These are phyloP conservation scores for Sphagnum fallax DNA, from an alignment of 228 moss, liverwort and hornwort species.

Conservation along the genomic window DNA sequence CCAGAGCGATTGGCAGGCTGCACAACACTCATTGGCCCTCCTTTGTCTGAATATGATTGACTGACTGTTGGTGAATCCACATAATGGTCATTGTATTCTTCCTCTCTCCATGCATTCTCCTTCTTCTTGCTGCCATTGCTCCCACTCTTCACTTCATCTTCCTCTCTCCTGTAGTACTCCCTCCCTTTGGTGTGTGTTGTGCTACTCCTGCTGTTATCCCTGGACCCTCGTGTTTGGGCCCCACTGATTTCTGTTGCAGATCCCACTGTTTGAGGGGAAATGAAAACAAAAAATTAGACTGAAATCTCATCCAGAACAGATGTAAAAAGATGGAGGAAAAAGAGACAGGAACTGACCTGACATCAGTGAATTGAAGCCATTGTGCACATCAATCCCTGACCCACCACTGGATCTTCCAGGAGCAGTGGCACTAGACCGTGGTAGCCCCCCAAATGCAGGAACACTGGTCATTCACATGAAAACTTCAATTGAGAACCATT, in stretches of 20 bases:
- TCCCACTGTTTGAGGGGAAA: slow-evolving; percentile 17
- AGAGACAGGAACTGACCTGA: slow-evolving; percentile 25
- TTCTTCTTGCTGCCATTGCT: slow-evolving; percentile 29
- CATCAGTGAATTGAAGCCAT: neutral
- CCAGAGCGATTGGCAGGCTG: slow-evolving; percentile 6
- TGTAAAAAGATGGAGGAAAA: too few species aligned
- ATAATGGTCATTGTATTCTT: slow-evolving; percentile 41
- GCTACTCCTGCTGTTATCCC: slow-evolving; percentile 37
- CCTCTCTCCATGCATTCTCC: slow-evolving; percentile 43
- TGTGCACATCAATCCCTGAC: slow-evolving; percentile 28
- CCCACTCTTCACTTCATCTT: slow-evolving; percentile 40
- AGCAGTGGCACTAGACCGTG: slow-evolving; percentile 20
- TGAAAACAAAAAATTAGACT: neutral
- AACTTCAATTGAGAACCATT: too few species aligned
- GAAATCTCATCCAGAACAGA: too few species aligned
- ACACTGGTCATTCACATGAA: slow-evolving; percentile 8
- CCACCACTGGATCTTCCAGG: slow-evolving; percentile 38
- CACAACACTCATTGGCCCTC: slow-evolving; percentile 25
- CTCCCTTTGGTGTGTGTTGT: slow-evolving; percentile 23
- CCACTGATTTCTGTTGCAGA: slow-evolving; percentile 30
- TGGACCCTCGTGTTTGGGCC: slow-evolving; percentile 21
- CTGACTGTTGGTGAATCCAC: slow-evolving; percentile 14
- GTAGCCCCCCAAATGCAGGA: slow-evolving; percentile 36
- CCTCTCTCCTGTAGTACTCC: slow-evolving; percentile 53
- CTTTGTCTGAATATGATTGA: slow-evolving; percentile 24